Evolutionary conservation across 2,329 filamentous ascomycete species (phyloP), one percentile per base, ranked within the genome.

Genomic region (Grosmannia clavigera): DNA sequence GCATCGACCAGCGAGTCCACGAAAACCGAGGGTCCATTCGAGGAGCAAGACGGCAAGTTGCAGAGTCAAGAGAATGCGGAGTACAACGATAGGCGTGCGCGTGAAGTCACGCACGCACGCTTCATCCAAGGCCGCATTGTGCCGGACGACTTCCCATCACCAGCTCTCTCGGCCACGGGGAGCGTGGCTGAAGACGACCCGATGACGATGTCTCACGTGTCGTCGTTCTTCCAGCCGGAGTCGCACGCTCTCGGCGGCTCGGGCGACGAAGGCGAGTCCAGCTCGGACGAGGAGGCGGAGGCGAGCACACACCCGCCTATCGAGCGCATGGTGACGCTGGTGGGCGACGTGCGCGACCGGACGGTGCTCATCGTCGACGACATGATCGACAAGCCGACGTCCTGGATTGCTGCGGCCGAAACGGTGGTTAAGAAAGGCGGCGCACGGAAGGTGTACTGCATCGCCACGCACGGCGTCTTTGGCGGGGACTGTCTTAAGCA

Each of bases 341-440:
- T 99, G 16, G 94, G 94, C 62, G 90, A 97, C 68, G 94, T 99
- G 62, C 87, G 85, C 69, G 85, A 90, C 70, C 84, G 90, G 61
- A 86, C 90, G 0, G 94, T 97, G 59, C 87, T 99, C 70, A 91
- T 99, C 63, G 88, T 99, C 57, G 94, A 99, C 71, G 94, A 99
- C 71, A 97, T 99, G 88, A 96, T 99, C 69, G 94, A 99, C 75
- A 96, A 96, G 76, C 86, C 91, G 11, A 90, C 88, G 16, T 96
- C 90, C 7, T 99, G 94, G 94, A 95, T 99, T 66, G 92, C 92
- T 6, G 94, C 94, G 7, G 94, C 94, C 14, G 94, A 99, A 77
- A 95, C 92, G 1, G 92, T 96, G 2, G 89, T 96, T 58, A 97
- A 97, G 78, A 84, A 88, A 64, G 95, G 94, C 65, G 83, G 84